Evolutionary conservation across 352 stramenopile genomes (phyloP).

Genomic region (Pseudoperonospora humuli): DNA sequence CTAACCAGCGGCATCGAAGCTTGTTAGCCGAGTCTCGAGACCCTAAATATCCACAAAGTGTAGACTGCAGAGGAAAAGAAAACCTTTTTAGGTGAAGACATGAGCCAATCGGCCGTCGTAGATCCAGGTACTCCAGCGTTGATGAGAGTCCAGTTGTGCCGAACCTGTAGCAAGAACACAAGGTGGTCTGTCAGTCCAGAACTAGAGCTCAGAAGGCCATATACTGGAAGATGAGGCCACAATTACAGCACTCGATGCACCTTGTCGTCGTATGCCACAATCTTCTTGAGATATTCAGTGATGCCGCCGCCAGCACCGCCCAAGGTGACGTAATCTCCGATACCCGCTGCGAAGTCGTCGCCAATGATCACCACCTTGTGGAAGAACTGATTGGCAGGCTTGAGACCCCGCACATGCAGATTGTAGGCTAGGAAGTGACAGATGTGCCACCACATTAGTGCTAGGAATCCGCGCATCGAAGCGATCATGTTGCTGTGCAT

Average conservation of each 20-base stretch:
- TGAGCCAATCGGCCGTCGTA: constrained; percentile 52
- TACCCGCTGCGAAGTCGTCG: constrained; percentile 73
- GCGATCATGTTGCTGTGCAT: constrained; percentile 15
- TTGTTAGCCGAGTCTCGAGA: neutral
- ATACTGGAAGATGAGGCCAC: neutral
- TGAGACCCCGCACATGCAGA: constrained; percentile 37
- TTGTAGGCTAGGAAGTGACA: constrained; percentile 45
- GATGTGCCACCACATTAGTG: constrained; percentile 61
- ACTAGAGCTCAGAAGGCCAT: neutral
- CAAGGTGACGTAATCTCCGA: constrained; percentile 73
- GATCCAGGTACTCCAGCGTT: constrained; percentile 65
- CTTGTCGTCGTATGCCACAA: constrained; percentile 51
- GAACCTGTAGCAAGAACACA: constrained; percentile 35
- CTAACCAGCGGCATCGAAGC: constrained; percentile 22
- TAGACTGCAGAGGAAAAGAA: neutral
- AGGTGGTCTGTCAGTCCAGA: constrained; percentile 11
- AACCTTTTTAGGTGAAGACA: constrained; percentile 58
- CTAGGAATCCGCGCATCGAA: constrained; percentile 41
- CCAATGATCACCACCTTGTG: constrained; percentile 82
- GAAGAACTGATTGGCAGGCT: constrained; percentile 52
- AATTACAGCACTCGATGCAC: constrained; percentile 14
- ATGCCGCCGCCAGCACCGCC: constrained; percentile 33
- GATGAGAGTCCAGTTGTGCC: constrained; percentile 74
- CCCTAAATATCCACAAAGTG: neutral
- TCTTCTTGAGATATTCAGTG: constrained; percentile 42